A percentile compares a stretch with the other conserved stretches of the same genome.
These are phyloP conservation scores for Inga leiocalycina DNA, from an alignment of 306 rosid genomes.

Conservation along the genomic window DNA sequence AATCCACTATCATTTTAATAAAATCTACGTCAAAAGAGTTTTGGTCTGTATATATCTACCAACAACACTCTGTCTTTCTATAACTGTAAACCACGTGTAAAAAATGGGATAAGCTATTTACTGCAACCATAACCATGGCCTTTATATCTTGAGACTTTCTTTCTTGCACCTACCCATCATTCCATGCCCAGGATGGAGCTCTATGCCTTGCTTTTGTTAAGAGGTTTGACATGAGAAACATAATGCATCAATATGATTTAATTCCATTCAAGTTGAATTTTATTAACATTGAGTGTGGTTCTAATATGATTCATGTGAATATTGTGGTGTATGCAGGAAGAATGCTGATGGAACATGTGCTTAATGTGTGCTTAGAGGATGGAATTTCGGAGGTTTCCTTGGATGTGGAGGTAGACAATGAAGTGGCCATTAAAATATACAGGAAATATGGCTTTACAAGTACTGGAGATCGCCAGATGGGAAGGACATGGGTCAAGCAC, in stretches of 20 bases:
- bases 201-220: too few species aligned
- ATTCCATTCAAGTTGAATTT: too few species aligned
- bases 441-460: slow-evolving; percentile 75
- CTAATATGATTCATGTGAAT: background rate
- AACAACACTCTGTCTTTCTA: background rate
- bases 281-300: slow-evolving; percentile 25
- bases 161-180: slow-evolving; percentile 32
- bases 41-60: too few species aligned
- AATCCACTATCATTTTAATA: too few species aligned
- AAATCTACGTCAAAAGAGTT: too few species aligned
- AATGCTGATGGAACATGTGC: slow-evolving; percentile 59
- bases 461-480: background rate
- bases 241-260: too few species aligned
- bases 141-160: slow-evolving; percentile 1
- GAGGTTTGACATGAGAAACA: too few species aligned
- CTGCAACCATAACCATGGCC: too few species aligned
- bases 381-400: slow-evolving; percentile 72
- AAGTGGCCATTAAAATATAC: slow-evolving; percentile 85
- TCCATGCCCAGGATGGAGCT: too few species aligned
- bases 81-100: too few species aligned
- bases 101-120: too few species aligned
- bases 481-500: background rate
- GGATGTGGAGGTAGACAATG: slow-evolving; percentile 91
- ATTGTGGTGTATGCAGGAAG: background rate
- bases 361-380: slow-evolving; percentile 78